Evolutionary conservation across 2,329 filamentous ascomycete species (phyloP), one percentile per base, ranked within the genome.

Genomic region (Byssoonygena ceratinophila): DNA sequence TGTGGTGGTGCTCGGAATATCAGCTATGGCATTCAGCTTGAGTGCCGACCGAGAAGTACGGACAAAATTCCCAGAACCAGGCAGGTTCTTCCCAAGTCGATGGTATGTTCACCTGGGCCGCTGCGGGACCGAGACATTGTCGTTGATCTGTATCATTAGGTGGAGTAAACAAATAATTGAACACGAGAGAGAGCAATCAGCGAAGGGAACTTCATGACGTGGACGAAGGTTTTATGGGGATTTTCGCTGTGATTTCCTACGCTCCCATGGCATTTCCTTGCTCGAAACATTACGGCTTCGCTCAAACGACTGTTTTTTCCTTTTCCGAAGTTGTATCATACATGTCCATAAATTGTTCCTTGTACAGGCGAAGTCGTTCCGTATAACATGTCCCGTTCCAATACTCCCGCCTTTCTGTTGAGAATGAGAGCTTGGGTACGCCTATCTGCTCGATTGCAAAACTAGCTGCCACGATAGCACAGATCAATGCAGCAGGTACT

Each of bases 391-490:
- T 63, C 58, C 64, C 68, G 60, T 74, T 74, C 72, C 72, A 74
- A 57, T 63, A 58, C 56, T 72, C 69, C 47, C 61, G 61, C 36
- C 64, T 68, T 51, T 64, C 59, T 4, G 57, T 59, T 54, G 61
- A 51, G 39, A 53, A 57, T 46, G 64, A 63, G 20, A 70, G 61
- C 18, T 54, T 56, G 16, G 91, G 91, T 66, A 94, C 80, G 0
- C 92, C 91, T 49, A 94, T 82, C 67, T 98, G 92, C 69, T 98
- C 90, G 61, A 98, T 94, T 14, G 87, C 87, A 67, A 95, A 92
- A 62, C 89, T 90, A 6, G 92, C 91, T 1, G 88, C 84, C 4
- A 97, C 77, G 43, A 80, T 84, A 3, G 83, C 92, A 80, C 84
- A 91, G 0, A 80, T 74, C 4, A 85, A 82, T 4, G 88, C 89